Base-by-base conservation (phyloP, 2,329 filamentous ascomycete species). In the Penicillium sp. region DNA sequence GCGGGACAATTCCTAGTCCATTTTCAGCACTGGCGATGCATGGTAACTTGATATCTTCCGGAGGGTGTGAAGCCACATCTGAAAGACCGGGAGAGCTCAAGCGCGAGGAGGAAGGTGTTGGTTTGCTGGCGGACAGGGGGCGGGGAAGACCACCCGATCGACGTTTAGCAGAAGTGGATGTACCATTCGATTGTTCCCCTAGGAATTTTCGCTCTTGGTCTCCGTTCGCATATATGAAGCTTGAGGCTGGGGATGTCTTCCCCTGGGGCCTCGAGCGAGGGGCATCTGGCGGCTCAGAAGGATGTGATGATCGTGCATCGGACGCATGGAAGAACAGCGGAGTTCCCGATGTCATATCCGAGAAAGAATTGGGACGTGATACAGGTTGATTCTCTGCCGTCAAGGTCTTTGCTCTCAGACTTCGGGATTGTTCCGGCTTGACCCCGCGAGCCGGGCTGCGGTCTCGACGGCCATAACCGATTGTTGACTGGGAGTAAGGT, bases 291-390 rank as follows among this genome's bases (percentile, higher is more conserved):
- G 61, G 45, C 25, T 76, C 72, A 4, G 71, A 70, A n/a, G 76
- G 77, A 33, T 76, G 75, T 29, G 76, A 63, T 23, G 79, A 75
- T 65, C 84, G 87, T 39, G 83, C 89, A 65, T 96, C 91, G 71
- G 87, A 91, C 29, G 92, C 94, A 72, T 95, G 92, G 73, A 99
- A 97, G 81, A 97, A 97, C 77, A 91, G 93, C 52, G 87, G 76
- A 21, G 73, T 68, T 5, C 68, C 70, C 16, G 71, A 62, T 6
- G 71, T 60, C 41, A 70, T 68, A 48, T 71, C 76, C 54, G 64
- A 72, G 50, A 69, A 74, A 5, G 70, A 75, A 52, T 62, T 71
- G 21, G 66, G 71, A 34, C 65, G 73, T 55, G 72, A 71, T 47
- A 55, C 58, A 55, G 65, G 64, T 43, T 66, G 73, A 51, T 59